Conservation (phyloP, 495 filamentous ascomycete genomes). For the Schizothecium vesticola region DNA sequence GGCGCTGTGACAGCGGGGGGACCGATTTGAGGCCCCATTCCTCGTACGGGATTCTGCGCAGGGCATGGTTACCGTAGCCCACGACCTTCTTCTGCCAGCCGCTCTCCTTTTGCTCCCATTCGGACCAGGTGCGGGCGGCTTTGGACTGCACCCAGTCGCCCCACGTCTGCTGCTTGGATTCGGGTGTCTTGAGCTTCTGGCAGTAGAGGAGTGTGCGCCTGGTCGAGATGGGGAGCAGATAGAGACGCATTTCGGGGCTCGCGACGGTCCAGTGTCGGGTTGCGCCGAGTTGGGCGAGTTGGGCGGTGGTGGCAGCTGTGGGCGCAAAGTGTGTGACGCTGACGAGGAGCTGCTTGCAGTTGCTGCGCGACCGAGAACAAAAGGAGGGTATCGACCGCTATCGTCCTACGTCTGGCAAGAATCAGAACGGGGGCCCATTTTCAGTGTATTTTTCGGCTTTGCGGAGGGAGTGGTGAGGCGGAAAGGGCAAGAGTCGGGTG, state of each 20-base stretch:
- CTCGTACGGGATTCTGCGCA: conserved; percentile 86
- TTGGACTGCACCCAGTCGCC: conserved; percentile 61
- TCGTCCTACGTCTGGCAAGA: not conserved
- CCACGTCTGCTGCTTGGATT: conserved; percentile 45
- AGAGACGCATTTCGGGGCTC: conserved; percentile 71
- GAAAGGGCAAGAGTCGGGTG: not conserved
- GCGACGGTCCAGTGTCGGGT: not conserved
- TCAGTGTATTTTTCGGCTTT: not conserved
- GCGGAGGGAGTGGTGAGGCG: not conserved
- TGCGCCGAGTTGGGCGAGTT: not conserved
- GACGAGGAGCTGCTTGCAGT: not conserved
- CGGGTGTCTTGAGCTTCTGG: conserved; percentile 55
- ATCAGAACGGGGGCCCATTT: not conserved
- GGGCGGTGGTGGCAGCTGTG: not conserved
- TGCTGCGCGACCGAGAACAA: not conserved
- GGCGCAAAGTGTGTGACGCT: not conserved
- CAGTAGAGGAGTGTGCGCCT: conserved; percentile 89
- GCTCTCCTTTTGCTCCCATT: conserved; percentile 77
- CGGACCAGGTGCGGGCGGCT: conserved; percentile 68
- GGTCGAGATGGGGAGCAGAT: conserved; percentile 91
- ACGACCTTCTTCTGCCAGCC: conserved; percentile 87
- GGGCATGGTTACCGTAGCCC: conserved; percentile 74
- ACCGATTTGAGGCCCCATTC: conserved; percentile 97
- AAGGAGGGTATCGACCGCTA: not conserved
- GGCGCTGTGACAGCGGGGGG: conserved; percentile 68